Evolutionary conservation across 2,329 filamentous ascomycete species (phyloP).

Genomic region (Penicillium sp.): DNA sequence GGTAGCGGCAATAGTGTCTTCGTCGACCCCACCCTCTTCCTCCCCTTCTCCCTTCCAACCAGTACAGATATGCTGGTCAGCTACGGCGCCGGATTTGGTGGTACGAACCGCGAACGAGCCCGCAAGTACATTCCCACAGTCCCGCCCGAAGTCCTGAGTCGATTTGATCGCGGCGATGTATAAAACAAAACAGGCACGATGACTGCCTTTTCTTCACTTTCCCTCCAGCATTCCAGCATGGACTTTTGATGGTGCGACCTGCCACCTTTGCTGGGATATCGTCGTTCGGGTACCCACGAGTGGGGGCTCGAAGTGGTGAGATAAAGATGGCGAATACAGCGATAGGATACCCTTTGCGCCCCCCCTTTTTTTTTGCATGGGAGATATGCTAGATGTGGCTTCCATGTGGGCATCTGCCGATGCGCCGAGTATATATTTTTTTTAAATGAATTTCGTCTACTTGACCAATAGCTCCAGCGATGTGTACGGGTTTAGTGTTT

Average conservation of each 20-base stretch:
- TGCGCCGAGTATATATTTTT: constrained; percentile 11
- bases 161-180: constrained; percentile 63
- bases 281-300: no score
- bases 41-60: constrained; percentile 92
- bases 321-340: background rate
- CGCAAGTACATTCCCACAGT: constrained; percentile 95
- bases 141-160: constrained; percentile 86
- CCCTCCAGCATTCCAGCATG: background rate
- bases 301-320: background rate
- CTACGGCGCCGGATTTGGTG: constrained; percentile 92
- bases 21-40: constrained; percentile 83
- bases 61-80: constrained; percentile 96
- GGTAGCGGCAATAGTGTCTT: constrained; percentile 53
- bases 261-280: background rate
- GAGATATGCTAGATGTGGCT: constrained; percentile 1
- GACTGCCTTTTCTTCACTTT: background rate
- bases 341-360: constrained; percentile 3
- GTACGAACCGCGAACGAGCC: constrained; percentile 85
- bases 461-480: background rate
- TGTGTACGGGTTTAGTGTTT: background rate
- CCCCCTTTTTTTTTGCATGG: background rate
- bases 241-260: background rate
- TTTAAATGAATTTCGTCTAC: constrained; percentile 1
- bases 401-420: background rate
- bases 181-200: constrained; percentile 1